Base-by-base conservation (phyloP, 2,329 filamentous ascomycete species). In the Blastomyces parvus region DNA sequence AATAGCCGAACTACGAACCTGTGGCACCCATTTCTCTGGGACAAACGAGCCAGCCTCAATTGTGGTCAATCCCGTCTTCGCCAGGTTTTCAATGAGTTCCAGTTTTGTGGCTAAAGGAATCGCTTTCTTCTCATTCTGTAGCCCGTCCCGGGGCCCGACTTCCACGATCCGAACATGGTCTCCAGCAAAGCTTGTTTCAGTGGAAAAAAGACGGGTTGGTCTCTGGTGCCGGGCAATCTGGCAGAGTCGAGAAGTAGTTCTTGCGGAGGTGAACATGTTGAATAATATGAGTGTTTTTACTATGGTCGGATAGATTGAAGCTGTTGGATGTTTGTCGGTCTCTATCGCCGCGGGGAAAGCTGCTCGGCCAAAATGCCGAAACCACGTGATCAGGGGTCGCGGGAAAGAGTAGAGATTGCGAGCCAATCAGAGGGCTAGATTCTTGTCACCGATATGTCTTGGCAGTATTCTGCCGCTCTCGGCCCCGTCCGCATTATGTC, bases 11-110 rank as follows among this genome's bases (percentile, higher is more conserved):
- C 64, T 33, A 62, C 14, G 19, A 19, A 81, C 79, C 76, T 83
- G 81, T 40, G 81, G 81, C 53, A 83, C 78, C 78, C 80, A 81
- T 78, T 82, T 82, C 3, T 79, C 79, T 19, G 80, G 77, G 19
- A 83, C 81, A 67, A 82, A 81, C 3, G 80, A 82, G 13, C 81
- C 81, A 2, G 80, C 79, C 69, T 83, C 81, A 58, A 83, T 80
- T 60, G 78, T 78, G 17, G 75, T 78, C 17, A 83, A 72, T 7
- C 81, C 81, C 0, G 80, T 81, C 55, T 74, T 74, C 4, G 78
- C 75, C 17, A 83, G 74, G 40, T 74, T 74, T 42, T 74, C 69
- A 44, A 83, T 82, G 40, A 83, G 72, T 57, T 81, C 74, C 27
- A 83, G 69, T 69, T 83, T 83, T 3, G 76, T 80, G 48, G 77